A percentile compares a stretch with the other conserved stretches of the same genome.
Evolutionary conservation across 345 rosid genomes (phyloP).

Genomic region (Pistacia vera): DNA sequence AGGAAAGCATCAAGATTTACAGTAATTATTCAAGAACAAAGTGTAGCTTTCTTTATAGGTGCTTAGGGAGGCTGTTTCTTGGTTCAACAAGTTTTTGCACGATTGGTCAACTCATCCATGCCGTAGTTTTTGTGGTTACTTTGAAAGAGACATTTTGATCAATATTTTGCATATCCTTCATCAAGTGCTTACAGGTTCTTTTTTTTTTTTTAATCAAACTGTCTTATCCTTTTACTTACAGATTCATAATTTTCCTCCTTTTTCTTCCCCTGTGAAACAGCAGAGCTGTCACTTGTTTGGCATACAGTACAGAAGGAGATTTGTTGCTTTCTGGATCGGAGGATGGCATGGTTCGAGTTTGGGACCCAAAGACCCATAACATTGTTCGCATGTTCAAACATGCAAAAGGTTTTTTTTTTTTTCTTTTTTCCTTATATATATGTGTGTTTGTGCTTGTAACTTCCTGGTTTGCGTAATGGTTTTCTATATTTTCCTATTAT

Average conservation of each 20-base stretch:
- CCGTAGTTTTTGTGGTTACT: background rate
- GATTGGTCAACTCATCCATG: background rate
- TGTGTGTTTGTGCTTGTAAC: background rate
- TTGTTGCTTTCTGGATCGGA: conserved; percentile 76
- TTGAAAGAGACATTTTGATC: background rate
- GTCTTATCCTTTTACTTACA: conserved; percentile 4
- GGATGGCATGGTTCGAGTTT: conserved; percentile 75
- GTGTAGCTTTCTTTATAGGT: background rate
- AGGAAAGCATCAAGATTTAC: background rate
- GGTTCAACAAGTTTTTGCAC: background rate
- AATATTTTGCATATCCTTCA: background rate
- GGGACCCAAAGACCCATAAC: conserved; percentile 52
- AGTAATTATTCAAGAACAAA: conserved; percentile 5
- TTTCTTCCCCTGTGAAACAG: conserved; percentile 36
- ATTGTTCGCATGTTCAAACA: conserved; percentile 56
- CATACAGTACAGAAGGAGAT: conserved; percentile 55
- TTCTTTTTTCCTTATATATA: too few species aligned
- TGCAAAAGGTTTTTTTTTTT: conserved; percentile 54
- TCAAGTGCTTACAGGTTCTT: background rate
- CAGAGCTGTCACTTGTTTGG: conserved; percentile 72
- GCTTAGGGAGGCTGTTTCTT: too few species aligned
- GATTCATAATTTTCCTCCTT: conserved; percentile 6
- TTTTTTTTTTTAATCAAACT: background rate
- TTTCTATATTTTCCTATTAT: background rate
- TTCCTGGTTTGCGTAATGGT: conserved; percentile 3